Conservation (phyloP, 2,329 filamentous ascomycete genomes). For the Emergomyces pasteurianus region DNA sequence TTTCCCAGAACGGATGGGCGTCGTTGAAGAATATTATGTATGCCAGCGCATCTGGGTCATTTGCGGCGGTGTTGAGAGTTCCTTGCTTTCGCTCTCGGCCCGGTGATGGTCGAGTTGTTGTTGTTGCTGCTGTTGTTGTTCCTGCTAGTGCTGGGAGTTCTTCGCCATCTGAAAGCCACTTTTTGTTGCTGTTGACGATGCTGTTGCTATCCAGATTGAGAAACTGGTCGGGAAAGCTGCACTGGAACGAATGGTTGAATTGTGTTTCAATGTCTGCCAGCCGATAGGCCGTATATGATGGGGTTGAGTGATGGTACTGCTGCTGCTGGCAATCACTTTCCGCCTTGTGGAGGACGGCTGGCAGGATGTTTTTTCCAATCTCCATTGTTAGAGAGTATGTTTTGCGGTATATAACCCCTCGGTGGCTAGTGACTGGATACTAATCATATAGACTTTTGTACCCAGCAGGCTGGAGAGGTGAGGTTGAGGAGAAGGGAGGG, state of each 20-base stretch:
- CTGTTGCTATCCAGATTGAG: background rate
- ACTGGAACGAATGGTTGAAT: background rate
- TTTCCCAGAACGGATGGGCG: conserved; percentile 5
- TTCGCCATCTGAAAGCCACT: background rate
- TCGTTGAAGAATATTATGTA: conserved; percentile 4
- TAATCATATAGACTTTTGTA: background rate
- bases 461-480: background rate
- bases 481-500: background rate
- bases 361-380: conserved; percentile 5
- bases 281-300: background rate
- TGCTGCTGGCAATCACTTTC: background rate
- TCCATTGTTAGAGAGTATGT: background rate
- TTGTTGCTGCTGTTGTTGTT: too few relatives aligned
- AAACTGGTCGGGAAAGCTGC: background rate
- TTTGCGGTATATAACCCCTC: background rate
- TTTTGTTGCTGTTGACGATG: background rate
- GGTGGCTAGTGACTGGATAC: background rate
- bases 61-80: conserved; percentile 1
- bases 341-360: background rate
- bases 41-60: background rate
- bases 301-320: background rate
- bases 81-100: background rate
- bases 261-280: background rate
- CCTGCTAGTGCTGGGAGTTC: background rate
- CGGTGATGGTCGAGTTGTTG: background rate